Evolutionary conservation across 2,329 filamentous ascomycete genomes (phyloP).

Genomic region (Venturia nashicola): DNA sequence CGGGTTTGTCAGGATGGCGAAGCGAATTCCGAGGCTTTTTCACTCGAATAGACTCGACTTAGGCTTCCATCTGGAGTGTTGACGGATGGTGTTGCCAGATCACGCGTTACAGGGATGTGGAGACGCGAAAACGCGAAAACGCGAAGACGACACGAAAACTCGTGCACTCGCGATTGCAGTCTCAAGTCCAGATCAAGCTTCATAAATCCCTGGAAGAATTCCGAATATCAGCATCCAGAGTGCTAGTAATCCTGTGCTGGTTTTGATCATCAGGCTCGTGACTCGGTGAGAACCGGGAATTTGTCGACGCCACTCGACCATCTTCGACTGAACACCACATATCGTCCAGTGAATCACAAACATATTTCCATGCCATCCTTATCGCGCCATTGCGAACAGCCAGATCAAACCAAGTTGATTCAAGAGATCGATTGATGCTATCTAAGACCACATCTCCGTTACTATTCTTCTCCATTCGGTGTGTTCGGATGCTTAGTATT

Average conservation of each 20-base stretch:
- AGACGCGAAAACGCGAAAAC: not conserved
- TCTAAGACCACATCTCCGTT: not conserved
- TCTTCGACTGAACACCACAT: too few species aligned
- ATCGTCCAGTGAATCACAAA: too few species aligned
- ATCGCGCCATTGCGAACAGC: too few species aligned
- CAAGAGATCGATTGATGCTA: too few species aligned
- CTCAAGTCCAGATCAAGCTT: not conserved
- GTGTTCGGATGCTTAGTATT: slow-evolving; percentile 1
- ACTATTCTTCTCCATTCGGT: not conserved
- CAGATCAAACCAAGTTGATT: too few species aligned
- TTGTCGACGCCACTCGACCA: too few species aligned
- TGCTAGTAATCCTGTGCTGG: too few species aligned
- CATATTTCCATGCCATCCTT: too few species aligned
- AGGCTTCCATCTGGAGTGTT: not conserved
- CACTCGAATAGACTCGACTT: not conserved
- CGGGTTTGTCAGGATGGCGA: not conserved
- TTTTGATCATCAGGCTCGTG: too few species aligned
- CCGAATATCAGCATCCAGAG: too few species aligned
- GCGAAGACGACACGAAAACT: not conserved
- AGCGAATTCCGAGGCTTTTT: not conserved
- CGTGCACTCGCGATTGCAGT: not conserved
- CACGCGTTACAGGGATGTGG: not conserved
- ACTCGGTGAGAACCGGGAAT: too few species aligned
- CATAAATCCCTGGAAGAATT: too few species aligned
- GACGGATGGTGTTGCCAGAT: not conserved